These are phyloP conservation scores for Mitragyna speciosa DNA, from an alignment of 257 asterid genomes.

Conservation along the genomic window DNA sequence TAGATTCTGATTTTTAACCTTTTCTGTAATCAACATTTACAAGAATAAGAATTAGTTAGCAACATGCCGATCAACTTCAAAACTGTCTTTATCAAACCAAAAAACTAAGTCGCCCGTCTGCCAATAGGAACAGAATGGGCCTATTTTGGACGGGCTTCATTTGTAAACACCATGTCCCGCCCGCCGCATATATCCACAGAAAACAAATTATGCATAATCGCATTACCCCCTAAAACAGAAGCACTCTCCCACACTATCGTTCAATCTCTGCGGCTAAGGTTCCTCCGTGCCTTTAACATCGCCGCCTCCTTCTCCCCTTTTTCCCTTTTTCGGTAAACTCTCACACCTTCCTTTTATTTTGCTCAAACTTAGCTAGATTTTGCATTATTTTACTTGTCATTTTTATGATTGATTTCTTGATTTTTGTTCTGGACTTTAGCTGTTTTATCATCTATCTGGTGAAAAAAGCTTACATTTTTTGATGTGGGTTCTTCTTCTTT, in stretches of 20 bases:
- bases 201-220: not conserved
- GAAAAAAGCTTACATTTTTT: not conserved
- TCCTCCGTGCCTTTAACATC: not conserved
- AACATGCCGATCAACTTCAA: too few species aligned
- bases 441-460: not conserved
- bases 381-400: not conserved
- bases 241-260: not conserved
- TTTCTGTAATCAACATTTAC: too few species aligned
- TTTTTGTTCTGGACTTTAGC: not conserved
- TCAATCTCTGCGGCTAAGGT: conserved; percentile 8
- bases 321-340: not conserved
- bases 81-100: too few species aligned
- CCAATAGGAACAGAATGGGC: not conserved
- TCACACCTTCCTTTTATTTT: not conserved
- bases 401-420: not conserved
- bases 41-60: too few species aligned
- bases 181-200: not conserved
- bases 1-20: too few species aligned
- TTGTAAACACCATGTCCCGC: not conserved
- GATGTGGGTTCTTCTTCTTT: not conserved
- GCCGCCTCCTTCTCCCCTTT: conserved; percentile 6
- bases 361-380: not conserved
- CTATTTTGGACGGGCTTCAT: not conserved
- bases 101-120: too few species aligned
- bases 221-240: not conserved